Evolutionary conservation across 306 rosid species (phyloP), one percentile per base, ranked within the genome.

Genomic region (Quercus dentata): DNA sequence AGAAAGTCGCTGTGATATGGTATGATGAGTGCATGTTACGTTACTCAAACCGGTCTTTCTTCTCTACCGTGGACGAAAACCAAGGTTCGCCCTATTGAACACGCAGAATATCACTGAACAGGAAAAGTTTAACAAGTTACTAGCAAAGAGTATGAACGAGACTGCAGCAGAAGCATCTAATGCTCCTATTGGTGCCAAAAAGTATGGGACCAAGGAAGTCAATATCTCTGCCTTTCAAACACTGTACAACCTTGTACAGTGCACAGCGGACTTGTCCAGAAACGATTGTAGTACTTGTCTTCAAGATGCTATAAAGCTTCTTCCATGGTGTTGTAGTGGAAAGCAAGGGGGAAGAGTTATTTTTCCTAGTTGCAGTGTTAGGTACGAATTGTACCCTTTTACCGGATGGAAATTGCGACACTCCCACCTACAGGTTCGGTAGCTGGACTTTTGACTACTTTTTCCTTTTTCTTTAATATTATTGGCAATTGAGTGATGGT

Each of bases 1-100:
- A 79, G 33, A 89, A 86, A n/a, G 86, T 85, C 62, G 76, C 89
- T 1, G 69, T 83, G 2, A 80, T 86, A 63, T 92, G 92, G 90
- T 84, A 82, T 68, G 90, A 86, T 7, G 72, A 57, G 23, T 86
- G 92, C 41, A 13, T 83, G 78, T 9, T 87, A 3, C 87, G 92
- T 3, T 92, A 85, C 81, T 64, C 92, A 23, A 80, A 81, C 76
- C 10, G 17, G 3, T 69, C 84, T 20, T 28, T 86, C 54, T 75
- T 80, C 77, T 70, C 72, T 76, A 80, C 12, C 83, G 83, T 0
- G 0, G 75, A 2, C 0, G 3, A 56, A 76, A 55, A 0, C 52
- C 38, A 5, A 3, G 0, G 41, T 0, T 67, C 3, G 6, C 0
- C 33, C 5, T 76, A 15, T 65, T 41, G 4, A 65, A 71, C 38